Conservation (phyloP, 306 rosid genomes). For the Clitoria ternatea region DNA sequence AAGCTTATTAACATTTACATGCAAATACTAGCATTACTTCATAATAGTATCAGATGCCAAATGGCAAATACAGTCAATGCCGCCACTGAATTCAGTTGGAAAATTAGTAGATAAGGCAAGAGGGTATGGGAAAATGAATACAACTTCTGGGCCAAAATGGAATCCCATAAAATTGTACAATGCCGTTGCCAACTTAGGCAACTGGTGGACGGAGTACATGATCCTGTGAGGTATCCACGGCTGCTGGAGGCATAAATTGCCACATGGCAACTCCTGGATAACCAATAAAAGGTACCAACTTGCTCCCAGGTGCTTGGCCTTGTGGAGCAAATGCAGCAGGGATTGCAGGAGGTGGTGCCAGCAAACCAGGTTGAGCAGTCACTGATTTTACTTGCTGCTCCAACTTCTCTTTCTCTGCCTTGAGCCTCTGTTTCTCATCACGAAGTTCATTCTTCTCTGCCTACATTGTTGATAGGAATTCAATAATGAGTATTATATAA, state of each 20-base stretch:
- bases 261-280: slow-evolving; percentile 98
- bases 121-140: slow-evolving; percentile 32
- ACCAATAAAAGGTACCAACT: slow-evolving; percentile 78
- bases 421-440: slow-evolving; percentile 89
- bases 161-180: slow-evolving; percentile 39
- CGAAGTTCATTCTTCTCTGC: slow-evolving; percentile 91
- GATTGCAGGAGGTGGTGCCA: slow-evolving; percentile 70
- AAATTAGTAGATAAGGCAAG: slow-evolving; percentile 29
- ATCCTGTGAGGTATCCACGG: slow-evolving; percentile 95
- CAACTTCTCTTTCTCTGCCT: slow-evolving; percentile 83
- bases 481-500: not conserved
- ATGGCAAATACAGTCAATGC: slow-evolving; percentile 38
- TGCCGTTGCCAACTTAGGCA: slow-evolving; percentile 55
- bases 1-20: slow-evolving; percentile 66
- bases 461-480: slow-evolving; percentile 35
- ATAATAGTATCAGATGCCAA: slow-evolving; percentile 41
- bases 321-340: slow-evolving; percentile 86
- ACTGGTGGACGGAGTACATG: slow-evolving; percentile 97
- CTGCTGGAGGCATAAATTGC: slow-evolving; percentile 98
- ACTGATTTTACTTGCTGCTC: slow-evolving; percentile 79
- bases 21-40: slow-evolving; percentile 50
- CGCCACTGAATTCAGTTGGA: slow-evolving; percentile 50
- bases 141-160: slow-evolving; percentile 38
- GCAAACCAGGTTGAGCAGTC: slow-evolving; percentile 70
- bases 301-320: slow-evolving; percentile 83